Evolutionary conservation across 805 yeast genomes (phyloP).

Genomic region (Candida germanica): DNA sequence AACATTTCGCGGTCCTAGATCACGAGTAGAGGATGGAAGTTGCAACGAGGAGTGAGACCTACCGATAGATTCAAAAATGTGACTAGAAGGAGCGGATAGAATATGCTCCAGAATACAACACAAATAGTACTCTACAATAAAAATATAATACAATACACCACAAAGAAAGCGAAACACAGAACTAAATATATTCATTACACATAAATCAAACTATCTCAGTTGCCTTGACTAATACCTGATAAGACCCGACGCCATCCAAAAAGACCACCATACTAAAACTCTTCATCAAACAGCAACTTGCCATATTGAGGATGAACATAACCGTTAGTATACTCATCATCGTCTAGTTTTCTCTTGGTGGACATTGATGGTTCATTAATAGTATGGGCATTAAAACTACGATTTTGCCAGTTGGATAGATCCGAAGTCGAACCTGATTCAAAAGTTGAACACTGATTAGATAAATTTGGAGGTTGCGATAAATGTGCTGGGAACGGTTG

Average conservation of each 20-base stretch:
- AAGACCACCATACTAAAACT: no score
- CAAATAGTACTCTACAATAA: no score
- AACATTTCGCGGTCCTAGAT: no score
- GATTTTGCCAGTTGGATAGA: conserved; percentile 6
- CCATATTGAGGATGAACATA: conserved; percentile 31
- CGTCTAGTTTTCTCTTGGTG: conserved; percentile 8
- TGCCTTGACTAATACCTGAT: no score
- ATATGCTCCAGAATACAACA: no score
- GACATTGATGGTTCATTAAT: background rate
- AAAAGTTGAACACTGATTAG: conserved; percentile 42
- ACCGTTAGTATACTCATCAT: conserved; percentile 1
- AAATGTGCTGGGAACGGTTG: conserved; percentile 42
- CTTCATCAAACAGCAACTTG: conserved; percentile 45
- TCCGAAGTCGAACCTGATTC: conserved; percentile 25
- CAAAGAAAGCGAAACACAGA: no score
- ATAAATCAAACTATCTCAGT: background rate
- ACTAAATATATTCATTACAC: background rate
- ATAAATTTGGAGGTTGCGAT: conserved; percentile 43
- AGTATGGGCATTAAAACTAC: background rate
- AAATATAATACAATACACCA: no score
- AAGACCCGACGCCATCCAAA: no score
- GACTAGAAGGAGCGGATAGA: no score
- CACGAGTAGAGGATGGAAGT: no score
- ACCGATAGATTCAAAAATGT: no score
- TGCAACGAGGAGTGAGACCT: no score